These are phyloP conservation scores for Cryomyces minteri DNA, from an alignment of 495 filamentous ascomycete species.

Conservation along the genomic window DNA sequence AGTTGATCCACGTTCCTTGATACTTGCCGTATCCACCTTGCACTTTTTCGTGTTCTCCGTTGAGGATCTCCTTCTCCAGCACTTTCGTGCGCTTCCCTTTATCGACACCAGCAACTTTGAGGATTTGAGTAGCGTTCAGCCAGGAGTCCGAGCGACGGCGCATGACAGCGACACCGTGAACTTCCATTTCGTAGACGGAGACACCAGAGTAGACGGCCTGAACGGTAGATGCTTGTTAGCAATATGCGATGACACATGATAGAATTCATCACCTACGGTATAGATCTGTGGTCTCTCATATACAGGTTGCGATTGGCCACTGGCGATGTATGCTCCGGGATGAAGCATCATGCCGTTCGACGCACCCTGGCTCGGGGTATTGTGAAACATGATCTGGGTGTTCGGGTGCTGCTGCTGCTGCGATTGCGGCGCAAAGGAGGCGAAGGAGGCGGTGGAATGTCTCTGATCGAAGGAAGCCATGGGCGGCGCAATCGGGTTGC, in stretches of 20 bases:
- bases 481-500: too few relatives aligned
- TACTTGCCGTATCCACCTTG: conserved; percentile 98
- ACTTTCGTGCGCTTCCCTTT: conserved; percentile 97
- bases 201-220: conserved; percentile 92
- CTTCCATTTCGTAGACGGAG: conserved; percentile 93
- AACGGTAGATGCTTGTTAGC: background rate
- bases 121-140: conserved; percentile 87
- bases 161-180: conserved; percentile 84
- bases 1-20: conserved; percentile 95
- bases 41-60: conserved; percentile 92
- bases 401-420: too few relatives aligned
- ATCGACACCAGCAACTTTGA: conserved; percentile 90
- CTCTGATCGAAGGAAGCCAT: too few relatives aligned
- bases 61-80: conserved; percentile 90
- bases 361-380: too few relatives aligned
- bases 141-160: conserved; percentile 78
- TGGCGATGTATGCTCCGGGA: too few relatives aligned
- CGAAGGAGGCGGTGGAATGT: too few relatives aligned
- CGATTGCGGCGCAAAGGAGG: too few relatives aligned
- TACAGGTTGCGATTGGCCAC: too few relatives aligned
- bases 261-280: conserved; percentile 4
- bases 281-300: conserved; percentile 14
- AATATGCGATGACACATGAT: background rate
- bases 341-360: too few relatives aligned
- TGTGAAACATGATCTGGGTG: too few relatives aligned